These are phyloP conservation scores for Fomitopsis schrenkii DNA, from an alignment of 1,284 basidiomycete genomes.

Conservation along the genomic window DNA sequence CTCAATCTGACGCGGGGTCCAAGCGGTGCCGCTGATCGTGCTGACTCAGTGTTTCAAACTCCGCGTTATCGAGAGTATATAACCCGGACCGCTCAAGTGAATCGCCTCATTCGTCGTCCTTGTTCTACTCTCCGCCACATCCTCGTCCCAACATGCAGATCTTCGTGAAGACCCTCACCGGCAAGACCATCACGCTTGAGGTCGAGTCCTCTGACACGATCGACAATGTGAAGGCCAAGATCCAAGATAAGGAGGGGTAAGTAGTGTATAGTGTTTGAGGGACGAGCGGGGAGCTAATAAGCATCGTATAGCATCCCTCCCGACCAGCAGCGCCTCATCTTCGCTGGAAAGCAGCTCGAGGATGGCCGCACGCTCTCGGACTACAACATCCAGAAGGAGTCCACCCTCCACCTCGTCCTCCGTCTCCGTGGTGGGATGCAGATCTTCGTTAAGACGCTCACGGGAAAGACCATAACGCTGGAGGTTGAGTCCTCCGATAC, in stretches of 20 bases:
- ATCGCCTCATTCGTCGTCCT: neutral
- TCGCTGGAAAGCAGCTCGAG: slow-evolving; percentile 71
- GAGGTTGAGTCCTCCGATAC: slow-evolving; percentile 86
- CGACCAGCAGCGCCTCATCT: slow-evolving; percentile 23
- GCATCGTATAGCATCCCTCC: slow-evolving; percentile 32
- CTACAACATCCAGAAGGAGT: slow-evolving; percentile 5
- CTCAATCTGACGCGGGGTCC: neutral
- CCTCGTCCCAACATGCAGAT: slow-evolving; percentile 56
- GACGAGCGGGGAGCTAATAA: neutral
- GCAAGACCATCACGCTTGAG: slow-evolving; percentile 23
- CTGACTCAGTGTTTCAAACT: slow-evolving; percentile 21
- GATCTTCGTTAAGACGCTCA: slow-evolving; percentile 83
- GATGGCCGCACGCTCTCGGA: slow-evolving; percentile 63
- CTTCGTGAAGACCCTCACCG: slow-evolving; percentile 80
- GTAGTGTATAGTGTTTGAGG: slow-evolving; percentile 10
- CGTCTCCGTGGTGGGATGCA: slow-evolving; percentile 47
- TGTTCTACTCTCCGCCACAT: neutral
- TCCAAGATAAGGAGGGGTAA: slow-evolving; percentile 59
- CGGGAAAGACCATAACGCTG: slow-evolving; percentile 87
- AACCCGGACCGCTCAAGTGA: slow-evolving; percentile 5
- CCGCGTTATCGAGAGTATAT: slow-evolving; percentile 16
- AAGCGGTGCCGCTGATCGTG: slow-evolving; percentile 4
- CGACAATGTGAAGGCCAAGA: slow-evolving; percentile 1
- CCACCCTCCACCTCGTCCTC: slow-evolving; percentile 7
- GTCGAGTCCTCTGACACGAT: slow-evolving; percentile 1